Evolutionary conservation across 2,329 filamentous ascomycete species (phyloP).

Genomic region (Magnaporthiopsis poae): DNA sequence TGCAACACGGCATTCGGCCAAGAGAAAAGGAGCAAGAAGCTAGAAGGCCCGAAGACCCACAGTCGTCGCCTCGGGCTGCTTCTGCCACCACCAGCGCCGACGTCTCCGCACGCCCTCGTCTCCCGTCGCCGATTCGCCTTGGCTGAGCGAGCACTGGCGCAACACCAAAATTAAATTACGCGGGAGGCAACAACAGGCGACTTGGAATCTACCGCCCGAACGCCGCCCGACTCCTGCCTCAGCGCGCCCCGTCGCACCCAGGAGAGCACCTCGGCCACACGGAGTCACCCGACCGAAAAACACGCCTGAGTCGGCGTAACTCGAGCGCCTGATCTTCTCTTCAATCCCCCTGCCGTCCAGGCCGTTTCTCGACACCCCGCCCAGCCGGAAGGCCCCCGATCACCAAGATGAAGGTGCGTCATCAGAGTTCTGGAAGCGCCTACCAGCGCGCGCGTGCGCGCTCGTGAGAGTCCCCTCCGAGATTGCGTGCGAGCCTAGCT

Average conservation of each 20-base stretch:
- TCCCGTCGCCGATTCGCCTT: not conserved
- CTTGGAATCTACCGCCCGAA: not conserved
- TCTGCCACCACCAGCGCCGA: not conserved
- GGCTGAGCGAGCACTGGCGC: conserved; percentile 1
- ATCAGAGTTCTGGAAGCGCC: not conserved
- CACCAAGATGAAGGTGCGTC: conserved; percentile 16
- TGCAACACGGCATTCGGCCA: not conserved
- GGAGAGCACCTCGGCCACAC: conserved; percentile 2
- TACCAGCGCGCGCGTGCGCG: not conserved
- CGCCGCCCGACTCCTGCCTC: conserved; percentile 1
- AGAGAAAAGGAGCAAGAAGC: not conserved
- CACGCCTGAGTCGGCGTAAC: conserved; percentile 11
- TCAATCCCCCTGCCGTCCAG: not conserved
- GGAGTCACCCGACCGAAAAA: conserved; percentile 6
- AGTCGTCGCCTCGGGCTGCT: not conserved
- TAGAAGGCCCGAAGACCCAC: not conserved
- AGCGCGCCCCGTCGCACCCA: conserved; percentile 7
- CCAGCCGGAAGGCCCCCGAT: not conserved
- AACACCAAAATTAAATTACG: conserved; percentile 4
- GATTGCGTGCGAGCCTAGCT: not conserved
- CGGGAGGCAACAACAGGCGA: not conserved
- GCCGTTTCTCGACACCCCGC: not conserved
- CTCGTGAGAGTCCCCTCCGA: not conserved
- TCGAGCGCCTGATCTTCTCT: not conserved
- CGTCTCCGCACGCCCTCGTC: not conserved